Base-by-base conservation (phyloP, 768 basidiomycete genomes). In the Kwoniella heveanensis region DNA sequence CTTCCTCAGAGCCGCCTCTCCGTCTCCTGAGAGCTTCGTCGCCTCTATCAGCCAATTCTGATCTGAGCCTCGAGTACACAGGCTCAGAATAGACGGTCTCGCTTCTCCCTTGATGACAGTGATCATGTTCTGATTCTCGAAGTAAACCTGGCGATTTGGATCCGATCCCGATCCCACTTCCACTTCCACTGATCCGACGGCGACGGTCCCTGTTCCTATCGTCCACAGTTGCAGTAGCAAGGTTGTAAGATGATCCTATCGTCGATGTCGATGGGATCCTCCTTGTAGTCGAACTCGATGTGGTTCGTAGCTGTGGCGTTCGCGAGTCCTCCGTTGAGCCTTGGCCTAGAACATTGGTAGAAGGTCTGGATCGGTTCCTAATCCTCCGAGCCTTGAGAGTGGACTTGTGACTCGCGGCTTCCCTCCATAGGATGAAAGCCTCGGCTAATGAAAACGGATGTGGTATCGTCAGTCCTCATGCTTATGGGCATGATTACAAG, bases 81-180 rank as follows among this genome's bases (percentile, higher is more conserved):
- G 72, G 72, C 57, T 73, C 74, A 49, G 67, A 67, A 32, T 50
- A 57, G 3, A 69, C 66, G 1, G 64, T 58, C 37, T 64, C 63
- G 52, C 36, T 56, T 19, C 39, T 44, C 17, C 15, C 10, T 44
- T 44, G 39, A 10, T 44, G 39, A 44, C 19, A 10, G 9, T 44
- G 39, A 19, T 44, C 9, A 10, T 44, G 39, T 44, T 9, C 4
- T 3, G 9, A 17, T 44, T 44, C 39, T 8, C 39, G 10, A 44
- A 44, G 39, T 17, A 44, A 44, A 4, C 39, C 17, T 44, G 10
- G 8, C 39, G 39, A 44, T 48, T 30, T 24, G 29, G 24, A 47
- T 36, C 56, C 46, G 36, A 24, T 13, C 29, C 37, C 44, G 56
- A 13, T 36, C 13, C 32, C 32, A 36, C 6, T 36, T 13, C 32